These are phyloP conservation scores for Melanogaster broomeanus DNA, from an alignment of 768 basidiomycete genomes.

Conservation along the genomic window DNA sequence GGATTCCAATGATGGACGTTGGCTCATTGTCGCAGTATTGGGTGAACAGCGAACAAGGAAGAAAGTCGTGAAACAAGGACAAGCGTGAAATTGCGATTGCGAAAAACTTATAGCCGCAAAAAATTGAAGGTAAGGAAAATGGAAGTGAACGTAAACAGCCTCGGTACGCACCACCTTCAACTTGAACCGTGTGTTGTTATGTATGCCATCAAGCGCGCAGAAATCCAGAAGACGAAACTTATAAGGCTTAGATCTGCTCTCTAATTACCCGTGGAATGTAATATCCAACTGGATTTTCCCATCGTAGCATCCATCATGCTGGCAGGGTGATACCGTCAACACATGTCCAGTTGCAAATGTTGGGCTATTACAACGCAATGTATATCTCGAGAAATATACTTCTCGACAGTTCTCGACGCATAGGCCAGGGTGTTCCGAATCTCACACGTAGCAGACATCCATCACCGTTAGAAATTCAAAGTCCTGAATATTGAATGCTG, in stretches of 20 bases:
- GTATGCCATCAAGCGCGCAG: not conserved
- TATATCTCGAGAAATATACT: too few species aligned
- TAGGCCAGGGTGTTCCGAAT: not conserved
- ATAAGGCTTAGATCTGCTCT: too few species aligned
- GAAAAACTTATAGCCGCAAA: constrained; percentile 10
- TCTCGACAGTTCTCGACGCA: too few species aligned
- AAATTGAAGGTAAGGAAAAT: constrained; percentile 11
- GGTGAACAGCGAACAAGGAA: not conserved
- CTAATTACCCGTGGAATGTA: too few species aligned
- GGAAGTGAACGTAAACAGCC: constrained; percentile 27
- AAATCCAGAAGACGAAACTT: too few species aligned
- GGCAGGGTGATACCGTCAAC: too few species aligned
- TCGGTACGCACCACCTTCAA: constrained; percentile 5
- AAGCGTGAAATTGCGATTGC: constrained; percentile 2
- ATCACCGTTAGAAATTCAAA: not conserved
- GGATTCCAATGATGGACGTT: constrained; percentile 31
- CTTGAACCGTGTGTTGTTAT: constrained; percentile 7
- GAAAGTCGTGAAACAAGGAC: constrained; percentile 5
- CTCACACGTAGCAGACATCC: not conserved
- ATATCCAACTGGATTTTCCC: too few species aligned
- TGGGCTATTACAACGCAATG: too few species aligned
- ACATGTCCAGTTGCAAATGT: too few species aligned
- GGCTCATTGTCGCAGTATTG: constrained; percentile 28
- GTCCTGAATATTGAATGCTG: too few species aligned
- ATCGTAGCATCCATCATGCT: too few species aligned